Base-by-base conservation (phyloP, 2,329 filamentous ascomycete genomes). In the Tolypocladium paradoxum region DNA sequence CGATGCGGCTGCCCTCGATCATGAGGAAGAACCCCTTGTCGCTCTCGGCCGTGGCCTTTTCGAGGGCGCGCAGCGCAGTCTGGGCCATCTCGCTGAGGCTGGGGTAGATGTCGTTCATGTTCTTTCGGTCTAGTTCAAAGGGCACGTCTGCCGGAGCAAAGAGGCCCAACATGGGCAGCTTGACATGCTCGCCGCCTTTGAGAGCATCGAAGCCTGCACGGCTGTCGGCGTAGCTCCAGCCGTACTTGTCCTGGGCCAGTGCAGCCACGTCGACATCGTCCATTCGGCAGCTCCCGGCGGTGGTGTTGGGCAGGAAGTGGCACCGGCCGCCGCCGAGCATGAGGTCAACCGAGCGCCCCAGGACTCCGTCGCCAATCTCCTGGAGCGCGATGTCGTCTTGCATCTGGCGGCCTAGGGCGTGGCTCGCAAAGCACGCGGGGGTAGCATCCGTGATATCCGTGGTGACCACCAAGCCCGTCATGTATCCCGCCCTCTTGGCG, bases 11-110 rank as follows among this genome's bases (percentile, higher is more conserved):
- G 5, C 91, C 93, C 70, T 99, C 93, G 56, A 99, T 95, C 92
- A 99, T 96, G 61, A 99, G 76, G 72, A 99, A 99, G 76, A 97
- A 99, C 5, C 93, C 93, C 69, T 95, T 84, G 43, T 97, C 90
- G 57, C 82, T 90, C 64, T 91, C 77, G 64, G 81, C 77, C 0
- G 93, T 96, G 0, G 91, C 93, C 55, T 84, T 83, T 57, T 87
- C 86, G 27, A 99, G 79, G 1, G 88, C 84, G 16, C 78, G 82
- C 56, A 99, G 75, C 1, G 93, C 92, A 18, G 88, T 89, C 60
- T 79, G 78, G 9, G 92, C 83, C 90, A 96, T 97, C 70, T 96
- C 91, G 65, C 88, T 87, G 40, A 99, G 75, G 18, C 89, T 92
- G 4, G 93, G 93, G 65, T 96, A 97, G 33, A 84, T 69, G 52